Conservation (phyloP, 1,139 yeast species). For the Eremothecium gossypii region DNA sequence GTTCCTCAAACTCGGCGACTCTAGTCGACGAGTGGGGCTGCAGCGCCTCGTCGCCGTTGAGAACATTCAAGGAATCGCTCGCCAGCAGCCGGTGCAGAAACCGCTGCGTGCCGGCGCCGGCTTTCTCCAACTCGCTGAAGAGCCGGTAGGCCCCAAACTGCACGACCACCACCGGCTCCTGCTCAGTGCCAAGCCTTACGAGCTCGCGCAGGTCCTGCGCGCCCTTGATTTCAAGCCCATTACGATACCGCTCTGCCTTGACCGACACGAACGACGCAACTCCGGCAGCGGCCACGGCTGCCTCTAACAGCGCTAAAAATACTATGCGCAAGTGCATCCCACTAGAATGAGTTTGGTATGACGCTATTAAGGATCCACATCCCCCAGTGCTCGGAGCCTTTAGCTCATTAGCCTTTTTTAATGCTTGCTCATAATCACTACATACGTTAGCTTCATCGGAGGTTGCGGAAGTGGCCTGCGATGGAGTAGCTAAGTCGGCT, state of each 20-base stretch:
- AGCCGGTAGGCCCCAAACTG: slow-evolving; percentile 18
- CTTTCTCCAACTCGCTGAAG: slow-evolving; percentile 10
- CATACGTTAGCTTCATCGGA: too few species aligned
- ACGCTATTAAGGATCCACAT: too few species aligned
- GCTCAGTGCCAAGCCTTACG: slow-evolving; percentile 5
- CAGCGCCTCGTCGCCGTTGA: slow-evolving; percentile 9
- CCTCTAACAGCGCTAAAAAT: too few species aligned
- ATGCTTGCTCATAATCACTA: too few species aligned
- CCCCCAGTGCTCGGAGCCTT: too few species aligned
- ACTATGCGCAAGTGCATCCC: too few species aligned
- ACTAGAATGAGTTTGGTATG: too few species aligned
- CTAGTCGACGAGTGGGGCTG: too few species aligned
- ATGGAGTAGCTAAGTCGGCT: too few species aligned
- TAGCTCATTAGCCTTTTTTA: too few species aligned
- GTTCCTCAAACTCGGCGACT: too few species aligned
- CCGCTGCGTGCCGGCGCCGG: slow-evolving; percentile 9
- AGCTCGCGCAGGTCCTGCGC: slow-evolving; percentile 6
- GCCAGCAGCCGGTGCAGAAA: slow-evolving; percentile 16
- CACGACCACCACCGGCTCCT: slow-evolving; percentile 20
- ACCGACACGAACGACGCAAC: slow-evolving; percentile 3
- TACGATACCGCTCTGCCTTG: slow-evolving; percentile 4
- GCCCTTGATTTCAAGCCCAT: slow-evolving; percentile 1
- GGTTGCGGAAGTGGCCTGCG: too few species aligned
- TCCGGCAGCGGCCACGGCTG: not conserved
- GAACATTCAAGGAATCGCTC: slow-evolving; percentile 10